These are phyloP conservation scores for Cystodermella granulosa DNA, from an alignment of 1,284 basidiomycete species.

Conservation along the genomic window DNA sequence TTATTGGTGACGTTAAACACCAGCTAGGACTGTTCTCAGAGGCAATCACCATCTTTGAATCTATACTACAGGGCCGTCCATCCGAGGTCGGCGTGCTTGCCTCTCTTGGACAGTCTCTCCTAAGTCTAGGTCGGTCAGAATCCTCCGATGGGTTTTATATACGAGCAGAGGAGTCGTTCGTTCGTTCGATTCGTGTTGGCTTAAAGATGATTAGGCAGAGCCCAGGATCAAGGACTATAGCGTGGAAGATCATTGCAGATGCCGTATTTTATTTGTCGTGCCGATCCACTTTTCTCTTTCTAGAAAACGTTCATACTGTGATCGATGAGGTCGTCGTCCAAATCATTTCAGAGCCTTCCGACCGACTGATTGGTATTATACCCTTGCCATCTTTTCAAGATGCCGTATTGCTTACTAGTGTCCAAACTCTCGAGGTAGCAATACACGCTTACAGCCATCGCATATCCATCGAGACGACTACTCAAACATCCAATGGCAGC, in stretches of 20 bases:
- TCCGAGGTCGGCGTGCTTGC: conserved; percentile 68
- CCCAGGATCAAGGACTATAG: conserved; percentile 63
- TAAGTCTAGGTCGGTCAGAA: conserved; percentile 70
- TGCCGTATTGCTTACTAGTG: conserved; percentile 30
- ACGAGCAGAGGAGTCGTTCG: conserved; percentile 71
- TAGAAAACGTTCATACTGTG: conserved; percentile 34
- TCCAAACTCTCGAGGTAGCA: conserved; percentile 53
- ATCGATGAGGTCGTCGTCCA: conserved; percentile 39
- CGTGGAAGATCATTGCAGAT: conserved; percentile 87
- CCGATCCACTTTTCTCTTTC: conserved; percentile 43
- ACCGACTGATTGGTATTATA: conserved; percentile 44
- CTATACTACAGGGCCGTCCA: conserved; percentile 56
- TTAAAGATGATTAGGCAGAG: conserved; percentile 54
- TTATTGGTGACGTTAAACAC: conserved; percentile 82
- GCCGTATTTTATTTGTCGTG: conserved; percentile 64
- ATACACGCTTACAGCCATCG: conserved; percentile 71
- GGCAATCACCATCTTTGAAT: conserved; percentile 66
- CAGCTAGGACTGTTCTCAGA: conserved; percentile 74
- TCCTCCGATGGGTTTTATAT: conserved; percentile 64
- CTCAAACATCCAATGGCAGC: conserved; percentile 54
- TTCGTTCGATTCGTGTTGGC: conserved; percentile 54
- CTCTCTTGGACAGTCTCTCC: conserved; percentile 69
- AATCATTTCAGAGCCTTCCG: conserved; percentile 39
- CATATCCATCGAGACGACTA: conserved; percentile 61
- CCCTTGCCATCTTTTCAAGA: conserved; percentile 28